phyloP scores from a whole-genome alignment of 164 flowering plant species.

The Magnolia officinalis region DNA sequence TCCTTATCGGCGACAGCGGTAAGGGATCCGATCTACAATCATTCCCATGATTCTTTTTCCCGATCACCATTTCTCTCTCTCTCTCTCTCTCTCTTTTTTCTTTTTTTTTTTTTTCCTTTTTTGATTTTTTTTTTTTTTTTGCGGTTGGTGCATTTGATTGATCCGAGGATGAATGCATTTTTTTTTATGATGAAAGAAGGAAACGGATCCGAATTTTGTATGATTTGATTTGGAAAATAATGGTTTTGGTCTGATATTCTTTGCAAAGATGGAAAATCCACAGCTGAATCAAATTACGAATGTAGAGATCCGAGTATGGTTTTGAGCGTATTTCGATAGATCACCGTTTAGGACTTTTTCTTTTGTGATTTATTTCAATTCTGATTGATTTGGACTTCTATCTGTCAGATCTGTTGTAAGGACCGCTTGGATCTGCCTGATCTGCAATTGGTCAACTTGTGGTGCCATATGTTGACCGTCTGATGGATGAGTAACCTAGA shows the following conservation, averaged over 20 bases:
- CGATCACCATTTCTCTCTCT: neutral
- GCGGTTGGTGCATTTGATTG: neutral
- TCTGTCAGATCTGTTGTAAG: neutral
- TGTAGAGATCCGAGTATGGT: no score
- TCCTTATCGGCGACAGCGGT: constrained; percentile 83
- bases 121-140: no score
- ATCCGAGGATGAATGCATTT: neutral
- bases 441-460: neutral
- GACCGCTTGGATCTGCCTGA: neutral
- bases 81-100: no score
- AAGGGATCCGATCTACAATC: constrained; percentile 9
- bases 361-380: neutral
- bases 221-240: neutral
- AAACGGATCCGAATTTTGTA: neutral
- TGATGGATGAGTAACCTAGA: no score
- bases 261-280: no score
- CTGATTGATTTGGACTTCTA: neutral
- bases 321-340: neutral
- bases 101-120: no score
- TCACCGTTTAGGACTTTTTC: neutral
- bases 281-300: no score
- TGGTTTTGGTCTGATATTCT: no score
- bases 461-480: no score
- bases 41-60: no score
- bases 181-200: neutral